phyloP scores from a whole-genome alignment of 2,329 filamentous ascomycete genomes.

The Amylocarpus encephaloides region DNA sequence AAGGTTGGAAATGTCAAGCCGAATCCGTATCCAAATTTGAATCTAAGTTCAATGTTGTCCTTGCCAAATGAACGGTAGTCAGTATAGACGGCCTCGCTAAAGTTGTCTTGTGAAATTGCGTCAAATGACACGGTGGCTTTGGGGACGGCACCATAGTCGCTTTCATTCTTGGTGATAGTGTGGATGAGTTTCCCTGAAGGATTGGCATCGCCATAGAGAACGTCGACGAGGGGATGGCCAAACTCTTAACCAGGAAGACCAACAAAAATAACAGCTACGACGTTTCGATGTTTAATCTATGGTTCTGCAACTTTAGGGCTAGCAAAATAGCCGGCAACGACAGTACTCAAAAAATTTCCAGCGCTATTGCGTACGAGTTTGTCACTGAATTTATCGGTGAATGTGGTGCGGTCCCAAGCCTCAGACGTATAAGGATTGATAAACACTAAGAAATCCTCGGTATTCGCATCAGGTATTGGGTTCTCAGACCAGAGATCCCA shows the following conservation, averaged over 20 bases:
- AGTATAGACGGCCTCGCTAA: slow-evolving; percentile 39
- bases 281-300: slow-evolving; percentile 66
- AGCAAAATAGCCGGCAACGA: slow-evolving; percentile 57
- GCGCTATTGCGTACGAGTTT: slow-evolving; percentile 1
- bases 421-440: slow-evolving; percentile 58
- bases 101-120: slow-evolving; percentile 31
- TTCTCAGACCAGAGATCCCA: slow-evolving; percentile 3
- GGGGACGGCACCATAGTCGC: slow-evolving; percentile 36
- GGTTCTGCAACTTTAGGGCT: slow-evolving; percentile 51
- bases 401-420: slow-evolving; percentile 22
- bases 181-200: slow-evolving; percentile 74
- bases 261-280: slow-evolving; percentile 71
- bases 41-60: slow-evolving; percentile 29
- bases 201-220: slow-evolving; percentile 39
- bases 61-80: slow-evolving; percentile 47
- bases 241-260: slow-evolving; percentile 79
- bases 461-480: slow-evolving; percentile 19
- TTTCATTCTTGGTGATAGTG: slow-evolving; percentile 59
- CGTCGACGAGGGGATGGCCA: slow-evolving; percentile 64
- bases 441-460: slow-evolving; percentile 58
- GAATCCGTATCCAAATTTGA: slow-evolving; percentile 40
- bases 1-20: slow-evolving; percentile 37
- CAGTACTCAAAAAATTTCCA: slow-evolving; percentile 49
- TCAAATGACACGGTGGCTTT: slow-evolving; percentile 25
- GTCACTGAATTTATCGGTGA: slow-evolving; percentile 10